phyloP scores from a whole-genome alignment of 805 yeast genomes.

The Teunomyces barrocoloradensis region DNA sequence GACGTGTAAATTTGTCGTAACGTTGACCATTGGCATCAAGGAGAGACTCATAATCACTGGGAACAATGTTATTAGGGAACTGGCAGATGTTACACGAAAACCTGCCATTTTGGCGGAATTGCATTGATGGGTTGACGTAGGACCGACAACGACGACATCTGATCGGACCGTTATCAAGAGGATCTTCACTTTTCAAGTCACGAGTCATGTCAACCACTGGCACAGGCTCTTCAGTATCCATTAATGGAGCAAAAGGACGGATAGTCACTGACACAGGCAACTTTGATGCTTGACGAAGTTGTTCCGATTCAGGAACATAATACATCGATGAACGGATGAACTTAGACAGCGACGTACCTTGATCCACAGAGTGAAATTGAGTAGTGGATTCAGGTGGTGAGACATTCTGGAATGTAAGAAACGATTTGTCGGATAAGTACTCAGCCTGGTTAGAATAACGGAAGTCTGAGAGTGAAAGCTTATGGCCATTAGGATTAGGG shows the following conservation, averaged over 20 bases:
- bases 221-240: constrained; percentile 50
- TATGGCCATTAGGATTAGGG: not conserved
- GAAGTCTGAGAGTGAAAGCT: constrained; percentile 11
- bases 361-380: constrained; percentile 67
- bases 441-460: constrained; percentile 23
- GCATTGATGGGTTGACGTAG: constrained; percentile 82
- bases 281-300: constrained; percentile 62
- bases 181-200: constrained; percentile 19
- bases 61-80: constrained; percentile 62
- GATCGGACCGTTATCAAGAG: constrained; percentile 60
- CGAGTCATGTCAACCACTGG: constrained; percentile 64
- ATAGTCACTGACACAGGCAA: constrained; percentile 80
- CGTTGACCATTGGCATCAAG: constrained; percentile 61
- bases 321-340: constrained; percentile 78
- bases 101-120: constrained; percentile 55
- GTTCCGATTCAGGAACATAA: constrained; percentile 73
- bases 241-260: constrained; percentile 76
- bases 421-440: constrained; percentile 36
- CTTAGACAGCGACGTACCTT: constrained; percentile 81
- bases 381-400: constrained; percentile 83
- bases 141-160: constrained; percentile 92
- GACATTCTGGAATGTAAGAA: constrained; percentile 72
- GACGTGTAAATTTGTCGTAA: constrained; percentile 59
- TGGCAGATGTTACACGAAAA: constrained; percentile 87
- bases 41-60: constrained; percentile 63